Base-by-base conservation (phyloP, 345 rosid genomes). In the Citrus medica region DNA sequence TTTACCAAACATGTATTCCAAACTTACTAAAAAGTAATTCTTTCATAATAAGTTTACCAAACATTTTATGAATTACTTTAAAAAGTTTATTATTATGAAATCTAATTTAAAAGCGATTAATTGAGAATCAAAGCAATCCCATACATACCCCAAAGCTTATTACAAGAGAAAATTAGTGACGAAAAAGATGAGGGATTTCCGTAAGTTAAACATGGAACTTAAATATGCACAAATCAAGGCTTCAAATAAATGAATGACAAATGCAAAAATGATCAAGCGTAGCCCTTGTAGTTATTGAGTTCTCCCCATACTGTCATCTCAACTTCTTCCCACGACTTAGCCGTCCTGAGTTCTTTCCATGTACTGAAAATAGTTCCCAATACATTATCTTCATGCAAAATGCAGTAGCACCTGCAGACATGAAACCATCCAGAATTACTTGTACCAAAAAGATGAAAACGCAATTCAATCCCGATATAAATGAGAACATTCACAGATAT, bases 321-420 rank as follows among this genome's bases (percentile, higher is more conserved):
- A 69, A 96, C 88, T 82, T 90, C 97, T 84, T 96, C 95, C 99
- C 97, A 94, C 61, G 98, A 86, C 32, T 88, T 79, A 0, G 92
- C 94, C 22, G 68, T 74, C 56, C 86, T 76, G 64, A 91, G 94
- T 69, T 91, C 93, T 70, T 86, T 88, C 98, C 99, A 92, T 7
- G 85, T 85, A 66, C 93, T 67, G 80, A 90, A 96, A 69, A 96
- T 88, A 30, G 98, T 91, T 28, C 97, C 97, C 86, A 96, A 83
- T 60, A 96, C 83, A 76, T 92, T 93, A 56, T 93, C 99, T 4
- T 96, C 94, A 78, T 93, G 94, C 79, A 94, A 83, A 60, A 94
- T 83, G 79, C 98, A 96, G 79, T 91, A 96, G 82, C 99, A 93
- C 98, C 97, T 93, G 90, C 73, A 82, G 24, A 28, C 27, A 83